These are phyloP conservation scores for Naganishia friedmannii DNA, from an alignment of 768 basidiomycete genomes.

Conservation along the genomic window DNA sequence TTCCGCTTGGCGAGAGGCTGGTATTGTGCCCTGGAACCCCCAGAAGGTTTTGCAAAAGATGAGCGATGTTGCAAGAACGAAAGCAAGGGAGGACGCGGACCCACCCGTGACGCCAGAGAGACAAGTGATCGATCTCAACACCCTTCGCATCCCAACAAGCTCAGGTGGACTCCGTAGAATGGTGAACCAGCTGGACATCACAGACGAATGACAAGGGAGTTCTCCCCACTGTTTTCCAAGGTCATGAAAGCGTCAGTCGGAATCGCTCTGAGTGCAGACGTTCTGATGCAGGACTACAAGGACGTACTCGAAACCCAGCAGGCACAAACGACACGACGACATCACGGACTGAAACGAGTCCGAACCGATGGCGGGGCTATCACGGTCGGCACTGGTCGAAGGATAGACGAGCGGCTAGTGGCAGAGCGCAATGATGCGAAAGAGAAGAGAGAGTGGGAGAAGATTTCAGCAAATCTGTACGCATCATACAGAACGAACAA, in stretches of 20 bases:
- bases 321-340: background rate
- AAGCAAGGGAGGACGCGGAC: no score
- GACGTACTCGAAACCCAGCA: background rate
- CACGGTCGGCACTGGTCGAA: background rate
- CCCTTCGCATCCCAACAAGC: no score
- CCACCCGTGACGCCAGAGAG: no score
- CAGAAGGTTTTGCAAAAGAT: background rate
- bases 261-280: background rate
- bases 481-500: background rate
- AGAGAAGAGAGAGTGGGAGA: slow-evolving; percentile 1
- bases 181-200: no score
- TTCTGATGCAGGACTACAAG: background rate
- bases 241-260: background rate
- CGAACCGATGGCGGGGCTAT: background rate
- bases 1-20: background rate
- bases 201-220: background rate
- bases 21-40: slow-evolving; percentile 1
- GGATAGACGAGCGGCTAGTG: background rate
- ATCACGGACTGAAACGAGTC: background rate
- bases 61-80: no score
- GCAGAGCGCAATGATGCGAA: background rate
- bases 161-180: no score
- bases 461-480: background rate
- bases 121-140: no score
- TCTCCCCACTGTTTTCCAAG: background rate